Evolutionary conservation across 2,329 filamentous ascomycete genomes (phyloP).

Genomic region (Calcarisporium arbuscula): DNA sequence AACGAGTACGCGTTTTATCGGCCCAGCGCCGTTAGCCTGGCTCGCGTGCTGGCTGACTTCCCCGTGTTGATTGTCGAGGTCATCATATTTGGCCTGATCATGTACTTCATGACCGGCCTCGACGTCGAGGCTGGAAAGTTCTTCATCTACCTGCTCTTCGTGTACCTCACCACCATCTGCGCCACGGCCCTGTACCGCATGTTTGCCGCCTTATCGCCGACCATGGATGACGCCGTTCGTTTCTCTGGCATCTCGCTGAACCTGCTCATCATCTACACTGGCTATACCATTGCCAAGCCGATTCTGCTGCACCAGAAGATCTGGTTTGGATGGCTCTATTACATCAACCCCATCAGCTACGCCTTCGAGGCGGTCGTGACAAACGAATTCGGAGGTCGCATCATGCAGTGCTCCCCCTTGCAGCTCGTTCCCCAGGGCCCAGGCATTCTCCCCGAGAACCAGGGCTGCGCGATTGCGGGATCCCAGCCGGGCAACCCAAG

Average conservation of each 20-base stretch:
- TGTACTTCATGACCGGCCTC: conserved; percentile 73
- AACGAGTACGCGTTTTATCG: conserved; percentile 41
- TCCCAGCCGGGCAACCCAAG: conserved; percentile 24
- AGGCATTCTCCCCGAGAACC: conserved; percentile 32
- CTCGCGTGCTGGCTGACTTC: conserved; percentile 51
- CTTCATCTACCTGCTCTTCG: conserved; percentile 59
- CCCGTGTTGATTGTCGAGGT: conserved; percentile 54
- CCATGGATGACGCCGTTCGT: conserved; percentile 56
- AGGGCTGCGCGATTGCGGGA: conserved; percentile 52
- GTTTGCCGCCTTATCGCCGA: conserved; percentile 49
- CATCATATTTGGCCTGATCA: conserved; percentile 59
- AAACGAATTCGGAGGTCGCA: conserved; percentile 47
- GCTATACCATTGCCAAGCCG: conserved; percentile 53
- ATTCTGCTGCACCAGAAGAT: conserved; percentile 45
- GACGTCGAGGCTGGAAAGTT: conserved; percentile 58
- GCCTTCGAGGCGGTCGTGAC: conserved; percentile 55
- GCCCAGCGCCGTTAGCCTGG: conserved; percentile 47
- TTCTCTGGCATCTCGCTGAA: conserved; percentile 51
- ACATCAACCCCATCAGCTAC: conserved; percentile 59
- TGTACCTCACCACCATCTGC: conserved; percentile 48
- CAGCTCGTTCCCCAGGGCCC: conserved; percentile 42
- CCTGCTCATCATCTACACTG: conserved; percentile 59
- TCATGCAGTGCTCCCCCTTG: conserved; percentile 31
- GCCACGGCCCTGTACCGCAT: conserved; percentile 53
- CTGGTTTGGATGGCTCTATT: conserved; percentile 65